Percentiles rank a stretch among this genome's conserved stretches.
Evolutionary conservation across 208 protist species (phyloP).

Genomic region (Naegleria fowleri): DNA sequence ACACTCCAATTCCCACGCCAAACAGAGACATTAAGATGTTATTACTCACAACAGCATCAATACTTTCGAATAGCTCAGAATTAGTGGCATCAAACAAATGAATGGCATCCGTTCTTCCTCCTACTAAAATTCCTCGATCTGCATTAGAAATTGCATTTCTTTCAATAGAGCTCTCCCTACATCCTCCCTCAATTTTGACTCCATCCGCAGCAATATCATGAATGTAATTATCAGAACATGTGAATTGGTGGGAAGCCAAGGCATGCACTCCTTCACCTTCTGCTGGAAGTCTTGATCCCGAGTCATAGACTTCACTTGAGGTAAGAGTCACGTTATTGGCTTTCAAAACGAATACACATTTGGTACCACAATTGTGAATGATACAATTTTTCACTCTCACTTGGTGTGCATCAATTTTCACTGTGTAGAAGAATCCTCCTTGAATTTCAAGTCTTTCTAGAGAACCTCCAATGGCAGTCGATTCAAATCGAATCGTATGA

Average conservation of each 20-base stretch:
- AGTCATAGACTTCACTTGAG: background rate
- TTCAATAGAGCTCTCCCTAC: background rate
- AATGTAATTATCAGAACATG: background rate
- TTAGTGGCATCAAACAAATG: background rate
- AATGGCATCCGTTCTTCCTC: background rate
- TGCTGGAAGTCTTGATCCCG: background rate
- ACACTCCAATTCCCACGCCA: background rate
- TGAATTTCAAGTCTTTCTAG: background rate
- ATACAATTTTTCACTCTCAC: background rate
- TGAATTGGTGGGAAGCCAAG: background rate
- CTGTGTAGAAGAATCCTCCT: background rate
- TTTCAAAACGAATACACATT: background rate
- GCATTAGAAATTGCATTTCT: background rate
- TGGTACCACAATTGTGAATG: background rate
- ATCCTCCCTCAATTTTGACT: background rate
- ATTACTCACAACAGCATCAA: background rate
- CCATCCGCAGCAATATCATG: background rate
- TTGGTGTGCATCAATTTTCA: background rate
- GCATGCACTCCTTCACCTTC: background rate
- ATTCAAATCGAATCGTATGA: background rate
- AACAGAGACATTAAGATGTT: background rate
- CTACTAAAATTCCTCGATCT: background rate
- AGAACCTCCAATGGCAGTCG: background rate
- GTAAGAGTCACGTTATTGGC: background rate
- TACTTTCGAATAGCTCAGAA: background rate